Conservation (phyloP, 106 monocot genomes). For the Dioscorea dumetorum region DNA sequence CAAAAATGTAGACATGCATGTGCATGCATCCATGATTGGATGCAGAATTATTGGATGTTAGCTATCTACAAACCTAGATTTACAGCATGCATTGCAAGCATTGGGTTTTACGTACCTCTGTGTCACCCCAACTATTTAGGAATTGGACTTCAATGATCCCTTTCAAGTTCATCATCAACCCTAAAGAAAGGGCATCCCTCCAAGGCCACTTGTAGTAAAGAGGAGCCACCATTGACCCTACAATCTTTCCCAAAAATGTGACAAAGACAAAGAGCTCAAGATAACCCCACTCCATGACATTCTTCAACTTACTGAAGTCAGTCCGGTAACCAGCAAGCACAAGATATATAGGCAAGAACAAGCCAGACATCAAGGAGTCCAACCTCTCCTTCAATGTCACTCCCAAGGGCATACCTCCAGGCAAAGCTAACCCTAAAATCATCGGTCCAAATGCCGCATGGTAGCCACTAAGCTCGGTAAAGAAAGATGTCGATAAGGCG, state of each 20-base stretch:
- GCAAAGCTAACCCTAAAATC: conserved; percentile 51
- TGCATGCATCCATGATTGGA: too few relatives aligned
- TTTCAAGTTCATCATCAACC: conserved; percentile 48
- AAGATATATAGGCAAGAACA: conserved; percentile 48
- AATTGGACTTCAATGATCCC: conserved; percentile 41
- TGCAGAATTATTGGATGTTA: too few relatives aligned
- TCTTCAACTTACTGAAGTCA: conserved; percentile 12
- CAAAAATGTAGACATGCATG: too few relatives aligned
- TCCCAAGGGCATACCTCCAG: conserved; percentile 75
- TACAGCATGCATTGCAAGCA: too few relatives aligned
- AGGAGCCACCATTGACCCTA: conserved; percentile 8
- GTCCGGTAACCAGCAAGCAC: conserved; percentile 33
- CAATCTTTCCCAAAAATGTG: conserved; percentile 27
- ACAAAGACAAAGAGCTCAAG: conserved; percentile 34
- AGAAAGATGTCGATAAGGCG: neutral
- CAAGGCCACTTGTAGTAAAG: conserved; percentile 26
- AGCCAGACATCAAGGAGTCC: conserved; percentile 21
- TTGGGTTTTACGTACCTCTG: conserved; percentile 5
- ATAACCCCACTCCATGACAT: neutral
- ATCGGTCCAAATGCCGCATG: conserved; percentile 33
- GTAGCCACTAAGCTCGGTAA: conserved; percentile 26
- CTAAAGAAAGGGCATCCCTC: conserved; percentile 28
- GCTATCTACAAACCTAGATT: too few relatives aligned
- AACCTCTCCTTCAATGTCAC: conserved; percentile 49
- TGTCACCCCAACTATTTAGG: conserved; percentile 26